Percentiles rank a stretch among this genome's conserved stretches.
Evolutionary conservation across 2,329 filamentous ascomycete genomes (phyloP).

Genomic region (Tolypocladium nubicola): DNA sequence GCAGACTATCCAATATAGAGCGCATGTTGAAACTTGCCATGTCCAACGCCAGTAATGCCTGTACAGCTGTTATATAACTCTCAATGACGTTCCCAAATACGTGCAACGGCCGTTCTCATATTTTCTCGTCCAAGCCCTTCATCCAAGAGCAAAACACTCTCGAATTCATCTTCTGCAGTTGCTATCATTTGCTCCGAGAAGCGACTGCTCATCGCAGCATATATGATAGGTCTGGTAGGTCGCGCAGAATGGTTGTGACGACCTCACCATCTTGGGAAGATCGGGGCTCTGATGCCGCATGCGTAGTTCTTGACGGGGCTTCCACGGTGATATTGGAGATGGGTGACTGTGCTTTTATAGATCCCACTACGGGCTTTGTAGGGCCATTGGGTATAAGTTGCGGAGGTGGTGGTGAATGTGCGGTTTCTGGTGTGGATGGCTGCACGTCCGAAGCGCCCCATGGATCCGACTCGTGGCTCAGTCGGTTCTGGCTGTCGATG

Average conservation of each 20-base stretch:
- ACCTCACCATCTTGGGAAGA: constrained; percentile 16
- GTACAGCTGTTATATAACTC: not conserved
- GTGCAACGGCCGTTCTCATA: not conserved
- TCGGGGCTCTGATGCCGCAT: not conserved
- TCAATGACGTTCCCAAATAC: not conserved
- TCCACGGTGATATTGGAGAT: not conserved
- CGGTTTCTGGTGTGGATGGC: not conserved
- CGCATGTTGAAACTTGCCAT: not conserved
- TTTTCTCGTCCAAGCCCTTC: not conserved
- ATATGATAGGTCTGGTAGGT: constrained; percentile 33
- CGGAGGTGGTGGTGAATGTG: not conserved
- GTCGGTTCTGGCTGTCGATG: not conserved
- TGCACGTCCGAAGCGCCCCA: not conserved
- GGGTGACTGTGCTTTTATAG: not conserved
- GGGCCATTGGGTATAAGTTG: not conserved
- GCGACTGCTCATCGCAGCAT: constrained; percentile 25
- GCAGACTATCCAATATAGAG: not conserved
- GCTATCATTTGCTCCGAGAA: not conserved
- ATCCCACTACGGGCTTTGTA: not conserved
- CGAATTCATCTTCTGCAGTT: no score
- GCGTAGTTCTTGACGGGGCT: no score
- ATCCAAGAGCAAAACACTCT: not conserved
- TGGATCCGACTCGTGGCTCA: not conserved
- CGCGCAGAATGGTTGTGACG: constrained; percentile 22
- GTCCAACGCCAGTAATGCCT: not conserved